Evolutionary conservation across 1,284 basidiomycete genomes (phyloP), one percentile per base, ranked within the genome.

Genomic region (Austroboletus niveus): DNA sequence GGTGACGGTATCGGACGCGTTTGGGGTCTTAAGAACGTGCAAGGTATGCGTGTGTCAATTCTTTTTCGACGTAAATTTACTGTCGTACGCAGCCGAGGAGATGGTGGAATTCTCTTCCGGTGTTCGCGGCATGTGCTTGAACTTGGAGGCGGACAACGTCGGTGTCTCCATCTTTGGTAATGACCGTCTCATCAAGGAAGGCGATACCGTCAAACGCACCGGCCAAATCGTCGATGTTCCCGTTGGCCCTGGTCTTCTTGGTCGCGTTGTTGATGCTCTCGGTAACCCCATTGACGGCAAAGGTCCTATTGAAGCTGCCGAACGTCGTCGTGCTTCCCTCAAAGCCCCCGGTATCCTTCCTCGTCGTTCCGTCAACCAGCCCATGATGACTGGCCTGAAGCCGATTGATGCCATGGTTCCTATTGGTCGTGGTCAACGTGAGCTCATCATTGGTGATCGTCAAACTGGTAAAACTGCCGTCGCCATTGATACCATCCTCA

Each of bases 71-170:
- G 30, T 48, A 48, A 48, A 48, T 22, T 52, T 51, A 56, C 4
- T 8, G 40, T 57, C 47, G 56, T 56, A n/a, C 8, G 56, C 68
- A 92, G 90, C 91, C 80, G 96, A 99, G 80, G 96, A 99, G 87
- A 98, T 99, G 96, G 96, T 99, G 84, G 96, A 99, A 84, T 99
- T 99, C 86, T 93, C 95, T 54, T 98, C 96, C 53, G 96, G 96
- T 80, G 87, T 99, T 70, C 92, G 92, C 71, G 93, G 92, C 79
- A 97, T 98, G 94, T 95, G 92, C 77, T 80, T 99, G 75, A 99
- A 99, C 90, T 90, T 99, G 85, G 96, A 99, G 80, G 93, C 95
- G 78, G 96, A 98, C 90, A 96, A 98, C 71, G 95, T 98, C 80
- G 96, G 96, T 94, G 93, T 99, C 70, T 94, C 96, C 80, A 95